Percentiles rank a stretch among this genome's conserved stretches.
Conservation (phyloP, 176 grass and related monocot species). For the Raddia distichophylla region DNA sequence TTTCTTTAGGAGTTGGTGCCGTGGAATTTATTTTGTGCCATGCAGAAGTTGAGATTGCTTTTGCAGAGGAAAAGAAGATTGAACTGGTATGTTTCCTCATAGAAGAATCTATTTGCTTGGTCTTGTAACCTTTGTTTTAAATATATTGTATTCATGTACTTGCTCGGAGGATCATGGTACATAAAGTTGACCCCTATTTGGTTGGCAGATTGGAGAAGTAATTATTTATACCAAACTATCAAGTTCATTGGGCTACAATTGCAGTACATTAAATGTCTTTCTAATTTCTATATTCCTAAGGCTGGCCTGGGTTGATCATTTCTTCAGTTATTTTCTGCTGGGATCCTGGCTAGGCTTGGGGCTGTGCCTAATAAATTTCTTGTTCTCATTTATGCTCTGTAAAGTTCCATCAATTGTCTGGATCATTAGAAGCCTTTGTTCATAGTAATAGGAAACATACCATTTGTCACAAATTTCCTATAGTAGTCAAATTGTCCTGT, state of each 20-base stretch:
- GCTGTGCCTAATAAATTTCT: background rate
- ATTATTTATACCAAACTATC: background rate
- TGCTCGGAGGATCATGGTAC: background rate
- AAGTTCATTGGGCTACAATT: conserved; percentile 3
- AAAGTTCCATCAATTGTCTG: conserved; percentile 9
- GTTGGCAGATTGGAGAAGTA: conserved; percentile 9
- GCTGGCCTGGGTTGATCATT: background rate
- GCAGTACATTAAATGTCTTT: conserved; percentile 2
- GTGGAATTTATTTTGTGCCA: conserved; percentile 92
- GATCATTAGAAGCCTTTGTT: background rate
- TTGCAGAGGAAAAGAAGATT: conserved; percentile 82
- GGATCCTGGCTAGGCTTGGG: background rate
- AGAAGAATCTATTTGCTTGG: conserved; percentile 35
- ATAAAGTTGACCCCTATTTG: conserved; percentile 19
- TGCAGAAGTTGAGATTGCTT: conserved; percentile 87
- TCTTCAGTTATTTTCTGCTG: background rate
- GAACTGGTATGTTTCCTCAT: conserved; percentile 48
- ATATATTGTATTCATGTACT: conserved; percentile 20
- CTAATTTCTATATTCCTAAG: conserved; percentile 28
- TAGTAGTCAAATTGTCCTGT: conserved; percentile 18
- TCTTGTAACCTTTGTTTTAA: conserved; percentile 2
- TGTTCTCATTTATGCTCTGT: conserved; percentile 32
- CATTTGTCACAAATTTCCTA: conserved; percentile 23
- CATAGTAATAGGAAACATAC: background rate
- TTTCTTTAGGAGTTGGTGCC: conserved; percentile 70